phyloP scores from a whole-genome alignment of 1,139 yeast genomes.

The Kluyveromyces sp. region DNA sequence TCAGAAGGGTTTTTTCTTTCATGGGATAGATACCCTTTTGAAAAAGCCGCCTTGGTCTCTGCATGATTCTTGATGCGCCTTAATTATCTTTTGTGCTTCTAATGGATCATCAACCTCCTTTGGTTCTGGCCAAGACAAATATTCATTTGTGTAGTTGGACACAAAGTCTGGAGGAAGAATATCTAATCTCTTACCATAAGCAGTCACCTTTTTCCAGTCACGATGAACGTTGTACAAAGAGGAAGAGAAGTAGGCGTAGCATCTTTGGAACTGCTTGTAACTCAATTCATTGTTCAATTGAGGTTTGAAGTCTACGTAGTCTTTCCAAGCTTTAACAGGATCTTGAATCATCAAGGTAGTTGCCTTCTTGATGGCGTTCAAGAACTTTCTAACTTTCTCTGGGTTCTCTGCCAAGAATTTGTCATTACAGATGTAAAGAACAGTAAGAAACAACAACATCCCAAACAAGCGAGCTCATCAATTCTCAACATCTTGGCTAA shows the following conservation, averaged over 20 bases:
- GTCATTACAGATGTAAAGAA: conserved; percentile 48
- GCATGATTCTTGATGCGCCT: conserved; percentile 40
- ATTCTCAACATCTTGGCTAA: conserved; percentile 52
- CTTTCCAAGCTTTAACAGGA: conserved; percentile 43
- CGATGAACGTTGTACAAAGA: conserved; percentile 47
- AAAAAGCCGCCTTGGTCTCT: conserved; percentile 45
- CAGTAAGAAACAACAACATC: conserved; percentile 54
- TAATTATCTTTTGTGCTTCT: conserved; percentile 41
- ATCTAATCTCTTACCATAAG: conserved; percentile 47
- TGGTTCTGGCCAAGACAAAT: conserved; percentile 45
- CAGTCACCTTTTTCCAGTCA: conserved; percentile 51
- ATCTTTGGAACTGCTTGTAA: conserved; percentile 44
- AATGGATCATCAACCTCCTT: conserved; percentile 40
- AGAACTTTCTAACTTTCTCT: conserved; percentile 39
- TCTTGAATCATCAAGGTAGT: conserved; percentile 40
- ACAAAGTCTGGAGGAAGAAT: conserved; percentile 43
- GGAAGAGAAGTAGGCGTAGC: conserved; percentile 45
- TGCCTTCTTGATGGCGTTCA: conserved; percentile 44
- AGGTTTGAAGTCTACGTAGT: conserved; percentile 43
- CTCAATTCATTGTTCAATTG: conserved; percentile 38
- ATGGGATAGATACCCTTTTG: conserved; percentile 30
- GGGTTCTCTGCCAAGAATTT: conserved; percentile 42
- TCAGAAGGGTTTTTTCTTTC: conserved; percentile 1
- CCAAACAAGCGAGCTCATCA: conserved; percentile 49
- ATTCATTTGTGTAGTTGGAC: conserved; percentile 47